Evolutionary conservation across 306 rosid species (phyloP), one percentile per base, ranked within the genome.

Genomic region (Gillenia trifoliata): DNA sequence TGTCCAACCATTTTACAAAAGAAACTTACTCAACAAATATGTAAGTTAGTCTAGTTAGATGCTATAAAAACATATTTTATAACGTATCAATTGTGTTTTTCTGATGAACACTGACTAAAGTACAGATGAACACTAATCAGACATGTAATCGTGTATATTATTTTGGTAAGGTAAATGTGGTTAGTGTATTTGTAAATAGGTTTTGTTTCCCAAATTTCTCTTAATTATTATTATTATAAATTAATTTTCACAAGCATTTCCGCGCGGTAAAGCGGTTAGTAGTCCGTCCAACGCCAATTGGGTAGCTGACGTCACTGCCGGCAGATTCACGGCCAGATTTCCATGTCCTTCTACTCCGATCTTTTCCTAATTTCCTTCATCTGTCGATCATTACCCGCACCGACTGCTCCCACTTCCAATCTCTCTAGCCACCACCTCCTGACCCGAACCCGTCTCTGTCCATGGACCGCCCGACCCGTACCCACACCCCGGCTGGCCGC

Each of bases 271-370:
- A 66, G 68, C 40, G 62, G 79, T 34, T n/a, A 20, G 43, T 9
- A 69, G 29, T 66, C 82, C 71, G 80, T 77, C 73, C 79, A 70
- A 78, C 71, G 66, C 52, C 52, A 75, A 45, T 56, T 34, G 50
- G 75, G 64, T 25, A 67, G 71, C 73, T 81, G 88, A 85, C 85
- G 88, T 85, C 88, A 81, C 73, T 69, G 81, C 85, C 85, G 88
- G 81, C 76, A 49, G 59, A 75, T 74, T 81, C 64, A 75, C 88
- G 83, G 82, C 88, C 88, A 80, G 38, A 67, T 25, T 71, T 47
- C 45, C 57, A 71, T 47, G 64, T 66, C 71, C 71, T 45, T 59
- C 34, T 25, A 26, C 20, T 59, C 34, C 64, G 64, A 13, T 59
- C 3, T 26, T 26, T 59, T 59, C n/a, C n/a, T n/a, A n/a, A n/a